A percentile compares a stretch with the other conserved stretches of the same genome.
Conservation (phyloP, 352 stramenopile genomes). For the Phytophthora hybrid region DNA sequence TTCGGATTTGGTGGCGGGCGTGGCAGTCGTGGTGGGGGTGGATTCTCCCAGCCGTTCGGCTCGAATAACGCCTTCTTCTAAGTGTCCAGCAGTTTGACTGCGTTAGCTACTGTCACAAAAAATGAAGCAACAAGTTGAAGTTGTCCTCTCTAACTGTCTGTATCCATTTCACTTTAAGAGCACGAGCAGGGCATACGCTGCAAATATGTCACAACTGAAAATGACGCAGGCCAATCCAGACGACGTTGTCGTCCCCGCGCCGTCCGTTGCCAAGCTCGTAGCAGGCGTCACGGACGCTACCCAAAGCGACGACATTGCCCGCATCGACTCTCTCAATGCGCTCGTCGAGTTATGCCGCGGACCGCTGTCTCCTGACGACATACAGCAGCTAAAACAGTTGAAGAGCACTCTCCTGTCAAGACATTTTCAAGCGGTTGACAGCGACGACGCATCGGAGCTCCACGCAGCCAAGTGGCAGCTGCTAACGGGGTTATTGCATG, state of each 20-base stretch:
- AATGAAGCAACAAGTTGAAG: too few species aligned
- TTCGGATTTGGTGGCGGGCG: slow-evolving; percentile 46
- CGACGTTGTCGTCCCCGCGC: neutral
- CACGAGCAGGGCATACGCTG: too few species aligned
- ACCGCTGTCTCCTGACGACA: slow-evolving; percentile 13
- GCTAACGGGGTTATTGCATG: slow-evolving; percentile 18
- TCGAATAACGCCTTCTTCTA: slow-evolving; percentile 79
- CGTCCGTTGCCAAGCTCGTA: slow-evolving; percentile 32
- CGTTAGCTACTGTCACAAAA: too few species aligned
- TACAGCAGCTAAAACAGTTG: slow-evolving; percentile 29
- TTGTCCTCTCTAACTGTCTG: too few species aligned
- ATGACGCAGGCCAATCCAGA: too few species aligned
- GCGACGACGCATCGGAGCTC: slow-evolving; percentile 34
- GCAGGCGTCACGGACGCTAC: slow-evolving; percentile 15
- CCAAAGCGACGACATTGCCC: slow-evolving; percentile 15
- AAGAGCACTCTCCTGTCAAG: slow-evolving; percentile 24
- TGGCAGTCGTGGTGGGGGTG: slow-evolving; percentile 39
- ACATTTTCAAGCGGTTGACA: slow-evolving; percentile 27
- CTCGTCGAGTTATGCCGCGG: slow-evolving; percentile 10
- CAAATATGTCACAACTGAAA: too few species aligned
- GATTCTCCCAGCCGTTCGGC: slow-evolving; percentile 62
- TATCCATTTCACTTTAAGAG: too few species aligned
- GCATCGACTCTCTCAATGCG: slow-evolving; percentile 15
- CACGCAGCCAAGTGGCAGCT: slow-evolving; percentile 41
- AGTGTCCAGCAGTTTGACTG: neutral